Base-by-base conservation (phyloP, 768 basidiomycete genomes). In the Boletus sp. region DNA sequence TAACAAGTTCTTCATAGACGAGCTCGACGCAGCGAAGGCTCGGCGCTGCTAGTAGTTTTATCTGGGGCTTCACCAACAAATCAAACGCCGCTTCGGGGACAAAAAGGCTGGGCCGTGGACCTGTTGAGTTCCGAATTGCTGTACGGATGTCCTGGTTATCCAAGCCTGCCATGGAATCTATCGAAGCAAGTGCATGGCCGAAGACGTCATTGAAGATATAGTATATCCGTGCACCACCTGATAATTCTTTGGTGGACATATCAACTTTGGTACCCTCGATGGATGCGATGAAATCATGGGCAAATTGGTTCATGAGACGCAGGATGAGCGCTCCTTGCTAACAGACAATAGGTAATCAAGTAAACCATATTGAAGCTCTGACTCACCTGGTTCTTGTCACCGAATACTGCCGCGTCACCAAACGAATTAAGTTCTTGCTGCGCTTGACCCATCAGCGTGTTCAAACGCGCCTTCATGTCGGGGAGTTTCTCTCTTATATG, bases 161-260 rank as follows among this genome's bases (percentile, higher is more conserved):
- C 51, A 99, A 79, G 67, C 95, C 95, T 45, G 84, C 80, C 14
- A 93, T 93, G 1, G 97, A 87, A 66, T 98, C 90, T 64, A 99
- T 92, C 7, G 83, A 87, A 51, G 84, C 82, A 7, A 99, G 83
- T 1, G 96, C 97, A 48, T 88, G 80, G 2, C 97, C 97, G 66
- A 98, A 99, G 50, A 98, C 84, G 65, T 98, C 97, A 69, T 98
- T 93, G 82, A 99, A 99, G 69, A 99, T 98, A 75, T 98, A 98
- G 74, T 98, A 98, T 73, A 99, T 93, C 50, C 97, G 83, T 23
- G 97, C 97, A 43, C 97, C 97, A 39, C 97, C 97, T 7, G 91
- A 98, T 15, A 99, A 84, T 69, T 99, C 97, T 69, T 99, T 99
- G 1, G 97, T 99, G 1, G 93, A 96, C 64, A 98, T 90, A 57